A percentile compares a stretch with the other conserved stretches of the same genome.
Conservation (phyloP, 805 yeast species). For the Cyberlindnera petersonii region DNA sequence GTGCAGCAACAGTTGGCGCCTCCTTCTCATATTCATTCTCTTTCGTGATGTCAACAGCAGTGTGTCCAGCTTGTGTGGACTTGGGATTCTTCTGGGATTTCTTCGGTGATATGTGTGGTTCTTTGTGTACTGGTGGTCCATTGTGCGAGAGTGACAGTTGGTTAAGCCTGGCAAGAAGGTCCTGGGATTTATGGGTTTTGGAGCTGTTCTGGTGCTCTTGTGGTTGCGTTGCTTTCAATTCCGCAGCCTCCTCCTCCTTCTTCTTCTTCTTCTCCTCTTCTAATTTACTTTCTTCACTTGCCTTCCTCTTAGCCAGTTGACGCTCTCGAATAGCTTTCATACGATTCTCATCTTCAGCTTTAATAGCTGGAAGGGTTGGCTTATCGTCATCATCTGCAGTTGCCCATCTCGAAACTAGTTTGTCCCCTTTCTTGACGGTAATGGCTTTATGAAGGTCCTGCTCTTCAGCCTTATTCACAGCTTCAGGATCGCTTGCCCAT, state of each 20-base stretch:
- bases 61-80: not conserved
- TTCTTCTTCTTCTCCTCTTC: not conserved
- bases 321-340: constrained; percentile 10
- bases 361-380: constrained; percentile 12
- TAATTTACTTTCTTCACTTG: constrained; percentile 1
- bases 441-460: constrained; percentile 16
- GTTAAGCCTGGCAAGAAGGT: constrained; percentile 2
- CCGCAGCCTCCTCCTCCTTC: not conserved
- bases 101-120: not conserved
- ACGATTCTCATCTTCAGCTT: constrained; percentile 14
- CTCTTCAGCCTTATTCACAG: constrained; percentile 15
- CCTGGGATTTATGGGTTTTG: too few species aligned
- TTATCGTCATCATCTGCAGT: constrained; percentile 12
- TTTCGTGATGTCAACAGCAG: constrained; percentile 12
- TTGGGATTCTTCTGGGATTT: not conserved
- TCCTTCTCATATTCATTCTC: constrained; percentile 13
- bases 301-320: constrained; percentile 6
- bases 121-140: not conserved
- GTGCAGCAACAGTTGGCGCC: constrained; percentile 22
- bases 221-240: not conserved
- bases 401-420: constrained; percentile 25
- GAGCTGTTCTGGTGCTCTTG: not conserved
- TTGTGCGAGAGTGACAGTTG: not conserved
- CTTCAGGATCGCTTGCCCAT: constrained; percentile 25
- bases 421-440: constrained; percentile 19